These are phyloP conservation scores for Globisporangium solare DNA, from an alignment of 352 stramenopile species.

Conservation along the genomic window DNA sequence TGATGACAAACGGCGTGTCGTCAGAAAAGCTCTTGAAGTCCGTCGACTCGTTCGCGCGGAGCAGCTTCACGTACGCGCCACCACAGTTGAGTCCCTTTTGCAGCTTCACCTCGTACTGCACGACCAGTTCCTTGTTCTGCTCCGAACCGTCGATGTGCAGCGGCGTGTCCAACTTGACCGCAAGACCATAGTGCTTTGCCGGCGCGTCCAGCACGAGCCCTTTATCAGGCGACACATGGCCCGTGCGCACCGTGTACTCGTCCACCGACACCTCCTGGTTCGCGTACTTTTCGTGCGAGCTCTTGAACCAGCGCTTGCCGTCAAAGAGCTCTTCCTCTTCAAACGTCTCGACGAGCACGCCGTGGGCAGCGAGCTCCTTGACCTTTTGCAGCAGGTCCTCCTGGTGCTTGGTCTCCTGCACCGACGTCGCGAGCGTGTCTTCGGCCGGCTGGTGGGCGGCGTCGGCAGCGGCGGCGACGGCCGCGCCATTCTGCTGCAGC, in stretches of 20 bases:
- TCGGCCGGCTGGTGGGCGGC: constrained; percentile 1
- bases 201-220: constrained; percentile 66
- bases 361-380: constrained; percentile 46
- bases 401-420: constrained; percentile 19
- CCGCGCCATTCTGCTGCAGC: constrained; percentile 16
- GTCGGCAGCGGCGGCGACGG: background rate
- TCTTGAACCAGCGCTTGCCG: constrained; percentile 79
- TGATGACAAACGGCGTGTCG: constrained; percentile 90
- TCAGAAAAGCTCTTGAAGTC: constrained; percentile 76
- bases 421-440: background rate
- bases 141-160: constrained; percentile 65
- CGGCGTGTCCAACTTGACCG: constrained; percentile 59
- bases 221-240: constrained; percentile 52
- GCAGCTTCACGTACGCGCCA: constrained; percentile 93
- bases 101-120: constrained; percentile 95
- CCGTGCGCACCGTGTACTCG: constrained; percentile 53
- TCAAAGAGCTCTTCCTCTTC: constrained; percentile 53
- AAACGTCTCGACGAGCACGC: constrained; percentile 79
- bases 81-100: constrained; percentile 89
- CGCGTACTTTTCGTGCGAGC: constrained; percentile 75
- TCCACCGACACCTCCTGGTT: constrained; percentile 64
- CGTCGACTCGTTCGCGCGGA: constrained; percentile 47
- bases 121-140: constrained; percentile 77
- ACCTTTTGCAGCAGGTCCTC: constrained; percentile 35
- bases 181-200: constrained; percentile 80